Conservation (phyloP, 805 yeast species). For the Candida sonorensis region DNA sequence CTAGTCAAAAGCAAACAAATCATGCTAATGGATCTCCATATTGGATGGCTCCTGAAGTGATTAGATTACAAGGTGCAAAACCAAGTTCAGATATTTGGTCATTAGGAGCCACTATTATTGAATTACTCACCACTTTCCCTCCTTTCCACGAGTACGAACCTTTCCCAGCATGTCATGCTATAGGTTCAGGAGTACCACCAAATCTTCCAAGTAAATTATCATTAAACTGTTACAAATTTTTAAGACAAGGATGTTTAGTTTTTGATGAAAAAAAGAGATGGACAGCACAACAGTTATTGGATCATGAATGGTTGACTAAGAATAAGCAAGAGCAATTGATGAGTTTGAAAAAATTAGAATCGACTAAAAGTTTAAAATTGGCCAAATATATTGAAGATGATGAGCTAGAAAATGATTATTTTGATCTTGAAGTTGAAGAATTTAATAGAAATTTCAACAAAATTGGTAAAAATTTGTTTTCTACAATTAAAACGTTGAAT, state of each 20-base stretch:
- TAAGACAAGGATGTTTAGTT: conserved; percentile 62
- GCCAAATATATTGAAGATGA: too few relatives aligned
- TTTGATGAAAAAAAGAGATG: conserved; percentile 56
- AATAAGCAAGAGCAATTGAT: background rate
- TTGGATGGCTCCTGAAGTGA: conserved; percentile 99
- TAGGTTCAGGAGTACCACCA: conserved; percentile 69
- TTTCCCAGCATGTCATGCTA: conserved; percentile 78
- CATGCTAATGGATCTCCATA: conserved; percentile 81
- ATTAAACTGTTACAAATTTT: conserved; percentile 34
- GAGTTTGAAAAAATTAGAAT: too few relatives aligned
- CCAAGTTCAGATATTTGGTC: conserved; percentile 92
- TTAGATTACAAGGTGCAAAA: conserved; percentile 76
- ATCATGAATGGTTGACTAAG: conserved; percentile 55
- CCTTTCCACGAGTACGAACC: conserved; percentile 75
- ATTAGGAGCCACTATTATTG: conserved; percentile 90
- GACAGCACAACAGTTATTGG: conserved; percentile 46
- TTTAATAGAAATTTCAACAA: conserved; percentile 6
- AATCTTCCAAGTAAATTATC: conserved; percentile 45
- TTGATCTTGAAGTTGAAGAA: conserved; percentile 1
- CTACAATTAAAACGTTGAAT: conserved; percentile 12
- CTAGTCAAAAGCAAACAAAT: conserved; percentile 7
- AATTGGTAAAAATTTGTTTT: too few relatives aligned
- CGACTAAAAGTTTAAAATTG: too few relatives aligned
- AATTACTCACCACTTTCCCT: conserved; percentile 78
- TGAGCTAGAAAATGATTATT: conserved; percentile 9